These are phyloP conservation scores for Stemphylium beticola DNA, from an alignment of 2,329 filamentous ascomycete species.

Conservation along the genomic window DNA sequence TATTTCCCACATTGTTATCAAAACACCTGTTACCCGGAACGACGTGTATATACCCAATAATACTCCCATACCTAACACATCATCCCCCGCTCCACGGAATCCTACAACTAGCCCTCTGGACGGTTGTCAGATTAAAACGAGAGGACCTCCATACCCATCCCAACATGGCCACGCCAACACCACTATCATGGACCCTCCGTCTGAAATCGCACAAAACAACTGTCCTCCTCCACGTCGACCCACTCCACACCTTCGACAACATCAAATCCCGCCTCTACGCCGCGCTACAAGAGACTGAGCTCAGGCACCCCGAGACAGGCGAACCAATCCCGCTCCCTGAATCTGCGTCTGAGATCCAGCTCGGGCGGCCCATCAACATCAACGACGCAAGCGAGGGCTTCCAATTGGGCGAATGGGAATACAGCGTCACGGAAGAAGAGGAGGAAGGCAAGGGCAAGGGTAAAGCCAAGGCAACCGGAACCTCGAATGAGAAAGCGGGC, in stretches of 20 bases:
- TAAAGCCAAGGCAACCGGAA: slow-evolving; percentile 45
- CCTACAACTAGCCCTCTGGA: too few relatives aligned
- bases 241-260: slow-evolving; percentile 48
- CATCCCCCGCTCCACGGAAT: too few relatives aligned
- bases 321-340: slow-evolving; percentile 48
- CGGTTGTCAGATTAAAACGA: too few relatives aligned
- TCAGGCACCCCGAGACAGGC: slow-evolving; percentile 39
- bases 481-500: neutral
- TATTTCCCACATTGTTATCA: too few relatives aligned
- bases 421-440: slow-evolving; percentile 29
- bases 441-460: slow-evolving; percentile 49
- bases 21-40: neutral
- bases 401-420: slow-evolving; percentile 44
- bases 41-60: neutral
- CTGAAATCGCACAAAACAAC: slow-evolving; percentile 56
- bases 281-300: slow-evolving; percentile 50
- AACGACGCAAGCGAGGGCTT: slow-evolving; percentile 52
- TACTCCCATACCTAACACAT: too few relatives aligned
- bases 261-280: slow-evolving; percentile 52
- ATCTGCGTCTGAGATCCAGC: slow-evolving; percentile 47
- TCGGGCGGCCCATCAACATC: slow-evolving; percentile 51
- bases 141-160: neutral
- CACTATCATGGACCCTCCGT: slow-evolving; percentile 52
- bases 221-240: slow-evolving; percentile 55
- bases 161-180: slow-evolving; percentile 31